phyloP scores from a whole-genome alignment of 1,284 basidiomycete genomes.

The Marasmius oreades region DNA sequence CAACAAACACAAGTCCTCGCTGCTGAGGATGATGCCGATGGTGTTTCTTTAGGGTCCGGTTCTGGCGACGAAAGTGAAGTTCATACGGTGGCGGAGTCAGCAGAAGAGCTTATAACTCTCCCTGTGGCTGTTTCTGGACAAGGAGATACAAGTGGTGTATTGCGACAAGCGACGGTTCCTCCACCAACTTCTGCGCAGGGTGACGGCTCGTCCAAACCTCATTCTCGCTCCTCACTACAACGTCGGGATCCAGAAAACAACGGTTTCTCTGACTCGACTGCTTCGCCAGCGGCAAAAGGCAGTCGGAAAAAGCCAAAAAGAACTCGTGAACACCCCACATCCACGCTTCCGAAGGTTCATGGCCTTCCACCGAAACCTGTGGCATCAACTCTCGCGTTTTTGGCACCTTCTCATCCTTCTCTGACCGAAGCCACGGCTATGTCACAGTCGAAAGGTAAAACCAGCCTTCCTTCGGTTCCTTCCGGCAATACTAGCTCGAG shows the following conservation, averaged over 20 bases:
- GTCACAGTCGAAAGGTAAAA: conserved; percentile 36
- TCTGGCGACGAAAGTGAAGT: conserved; percentile 63
- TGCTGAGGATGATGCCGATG: conserved; percentile 51
- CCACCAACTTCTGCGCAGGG: background rate
- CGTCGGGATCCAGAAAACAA: background rate
- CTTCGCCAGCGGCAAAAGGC: conserved; percentile 9
- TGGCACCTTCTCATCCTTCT: conserved; percentile 52
- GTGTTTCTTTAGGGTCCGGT: conserved; percentile 62
- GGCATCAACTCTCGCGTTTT: conserved; percentile 46
- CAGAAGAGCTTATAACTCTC: background rate
- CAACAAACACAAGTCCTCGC: conserved; percentile 32
- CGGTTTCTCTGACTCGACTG: background rate
- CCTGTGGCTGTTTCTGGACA: background rate
- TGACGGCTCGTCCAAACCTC: background rate
- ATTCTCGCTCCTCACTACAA: background rate
- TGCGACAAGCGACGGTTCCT: background rate
- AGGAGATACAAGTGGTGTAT: background rate
- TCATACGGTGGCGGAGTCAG: conserved; percentile 13
- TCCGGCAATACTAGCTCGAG: conserved; percentile 8
- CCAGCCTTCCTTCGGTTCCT: conserved; percentile 23
- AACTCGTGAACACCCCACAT: conserved; percentile 24
- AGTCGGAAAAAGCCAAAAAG: conserved; percentile 23
- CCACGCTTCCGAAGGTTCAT: conserved; percentile 37
- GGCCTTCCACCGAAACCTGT: conserved; percentile 73
- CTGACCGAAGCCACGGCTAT: conserved; percentile 59